A percentile compares a stretch with the other conserved stretches of the same genome.
Evolutionary conservation across 768 basidiomycete species (phyloP).

Genomic region (Boletus vinaceobasis): DNA sequence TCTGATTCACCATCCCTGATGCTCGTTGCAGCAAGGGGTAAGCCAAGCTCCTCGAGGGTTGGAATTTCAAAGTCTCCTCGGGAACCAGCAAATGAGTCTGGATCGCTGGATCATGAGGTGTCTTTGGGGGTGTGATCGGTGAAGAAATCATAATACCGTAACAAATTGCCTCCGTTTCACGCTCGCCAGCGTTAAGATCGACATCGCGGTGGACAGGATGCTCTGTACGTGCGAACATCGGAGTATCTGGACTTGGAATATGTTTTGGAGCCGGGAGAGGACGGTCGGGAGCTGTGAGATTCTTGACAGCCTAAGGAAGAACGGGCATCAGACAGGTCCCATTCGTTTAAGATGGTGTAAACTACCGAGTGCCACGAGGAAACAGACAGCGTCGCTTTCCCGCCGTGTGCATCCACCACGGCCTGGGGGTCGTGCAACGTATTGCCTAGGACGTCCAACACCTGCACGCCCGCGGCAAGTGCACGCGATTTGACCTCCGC

Average conservation of each 20-base stretch:
- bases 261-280: slow-evolving; percentile 5
- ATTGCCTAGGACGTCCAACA: slow-evolving; percentile 1
- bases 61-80: slow-evolving; percentile 26
- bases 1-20: slow-evolving; percentile 30
- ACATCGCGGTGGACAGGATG: slow-evolving; percentile 5
- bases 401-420: slow-evolving; percentile 1
- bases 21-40: slow-evolving; percentile 24
- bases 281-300: slow-evolving; percentile 6
- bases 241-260: neutral
- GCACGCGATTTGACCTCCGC: slow-evolving; percentile 4
- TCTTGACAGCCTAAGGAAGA: slow-evolving; percentile 12
- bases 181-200: slow-evolving; percentile 13
- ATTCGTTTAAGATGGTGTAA: neutral
- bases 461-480: neutral
- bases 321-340: neutral
- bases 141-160: slow-evolving; percentile 15
- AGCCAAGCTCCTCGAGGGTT: slow-evolving; percentile 12
- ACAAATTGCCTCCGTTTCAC: slow-evolving; percentile 16
- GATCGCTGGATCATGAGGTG: slow-evolving; percentile 8
- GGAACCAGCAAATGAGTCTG: slow-evolving; percentile 20
- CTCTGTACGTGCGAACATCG: slow-evolving; percentile 17
- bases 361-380: slow-evolving; percentile 10
- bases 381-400: slow-evolving; percentile 1
- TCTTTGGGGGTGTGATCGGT: slow-evolving; percentile 13
- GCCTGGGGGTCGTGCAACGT: neutral